A percentile compares a stretch with the other conserved stretches of the same genome.
Conservation (phyloP, 306 rosid genomes). For the Vigna radiata region DNA sequence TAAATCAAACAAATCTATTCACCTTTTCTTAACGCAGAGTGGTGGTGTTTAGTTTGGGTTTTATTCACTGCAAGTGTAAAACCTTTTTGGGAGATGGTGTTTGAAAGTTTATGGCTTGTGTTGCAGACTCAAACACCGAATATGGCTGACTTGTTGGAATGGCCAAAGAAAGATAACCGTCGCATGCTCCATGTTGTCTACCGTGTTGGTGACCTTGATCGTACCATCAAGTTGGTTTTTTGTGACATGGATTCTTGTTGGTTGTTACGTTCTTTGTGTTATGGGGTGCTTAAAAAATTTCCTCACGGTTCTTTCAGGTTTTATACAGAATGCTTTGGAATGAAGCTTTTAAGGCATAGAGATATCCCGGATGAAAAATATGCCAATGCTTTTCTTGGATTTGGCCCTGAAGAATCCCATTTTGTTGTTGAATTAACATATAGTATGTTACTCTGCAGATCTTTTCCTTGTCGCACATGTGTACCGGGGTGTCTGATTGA, state of each 20-base stretch:
- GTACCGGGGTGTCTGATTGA: background rate
- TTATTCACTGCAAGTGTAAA: background rate
- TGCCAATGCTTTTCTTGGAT: slow-evolving; percentile 89
- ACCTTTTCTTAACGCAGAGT: background rate
- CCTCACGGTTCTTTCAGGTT: slow-evolving; percentile 56
- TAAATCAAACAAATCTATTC: background rate
- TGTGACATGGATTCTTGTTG: background rate
- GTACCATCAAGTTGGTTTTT: slow-evolving; percentile 76
- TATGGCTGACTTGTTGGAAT: slow-evolving; percentile 82
- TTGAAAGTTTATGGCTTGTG: background rate
- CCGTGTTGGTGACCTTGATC: slow-evolving; percentile 96
- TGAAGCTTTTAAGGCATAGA: slow-evolving; percentile 81
- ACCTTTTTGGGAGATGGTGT: background rate
- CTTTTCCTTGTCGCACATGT: background rate
- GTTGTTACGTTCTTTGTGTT: background rate
- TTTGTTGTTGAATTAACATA: slow-evolving; percentile 86
- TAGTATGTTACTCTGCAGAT: slow-evolving; percentile 57
- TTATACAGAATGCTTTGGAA: slow-evolving; percentile 81
- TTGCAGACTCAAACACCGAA: slow-evolving; percentile 31
- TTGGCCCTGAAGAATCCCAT: slow-evolving; percentile 75
- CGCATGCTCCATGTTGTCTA: slow-evolving; percentile 88
- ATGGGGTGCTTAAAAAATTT: slow-evolving; percentile 12
- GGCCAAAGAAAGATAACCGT: slow-evolving; percentile 86
- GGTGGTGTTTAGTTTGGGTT: background rate
- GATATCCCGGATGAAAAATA: slow-evolving; percentile 90